These are phyloP conservation scores for Xylaria cubensis DNA, from an alignment of 495 filamentous ascomycete species.

Conservation along the genomic window DNA sequence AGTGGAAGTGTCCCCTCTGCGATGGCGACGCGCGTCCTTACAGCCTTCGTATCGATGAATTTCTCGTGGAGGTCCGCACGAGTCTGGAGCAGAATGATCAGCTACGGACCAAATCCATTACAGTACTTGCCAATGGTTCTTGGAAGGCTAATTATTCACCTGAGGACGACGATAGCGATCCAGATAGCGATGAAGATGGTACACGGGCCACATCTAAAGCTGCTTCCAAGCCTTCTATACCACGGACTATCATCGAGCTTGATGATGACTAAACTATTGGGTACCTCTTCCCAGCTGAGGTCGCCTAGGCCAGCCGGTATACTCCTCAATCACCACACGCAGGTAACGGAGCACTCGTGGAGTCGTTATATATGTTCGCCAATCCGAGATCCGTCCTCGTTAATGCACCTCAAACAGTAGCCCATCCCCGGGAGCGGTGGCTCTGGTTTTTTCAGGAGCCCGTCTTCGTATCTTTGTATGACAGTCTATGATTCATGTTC, in stretches of 20 bases:
- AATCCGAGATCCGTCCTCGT: neutral
- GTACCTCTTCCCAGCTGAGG: neutral
- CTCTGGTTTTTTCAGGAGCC: neutral
- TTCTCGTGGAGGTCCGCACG: conserved; percentile 64
- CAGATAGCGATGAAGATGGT: conserved; percentile 31
- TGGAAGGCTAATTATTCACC: conserved; percentile 57
- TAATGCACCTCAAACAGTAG: neutral
- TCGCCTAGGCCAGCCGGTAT: neutral
- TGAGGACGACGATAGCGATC: conserved; percentile 37
- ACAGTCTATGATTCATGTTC: conserved; percentile 6
- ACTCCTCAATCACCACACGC: neutral
- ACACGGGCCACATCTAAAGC: conserved; percentile 11
- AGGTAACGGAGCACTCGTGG: neutral
- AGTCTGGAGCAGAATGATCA: conserved; percentile 51
- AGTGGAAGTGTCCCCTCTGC: conserved; percentile 87
- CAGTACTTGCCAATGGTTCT: conserved; percentile 62
- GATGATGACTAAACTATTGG: conserved; percentile 32
- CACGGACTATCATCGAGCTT: conserved; percentile 35
- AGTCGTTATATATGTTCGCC: neutral
- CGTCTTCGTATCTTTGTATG: conserved; percentile 1
- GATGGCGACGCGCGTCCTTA: conserved; percentile 74
- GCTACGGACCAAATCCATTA: conserved; percentile 62
- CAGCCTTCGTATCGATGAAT: conserved; percentile 71
- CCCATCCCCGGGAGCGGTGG: neutral
- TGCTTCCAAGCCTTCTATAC: conserved; percentile 13